Base-by-base conservation (phyloP, 169 alveolate species). In the Eimeria brunetti region DNA sequence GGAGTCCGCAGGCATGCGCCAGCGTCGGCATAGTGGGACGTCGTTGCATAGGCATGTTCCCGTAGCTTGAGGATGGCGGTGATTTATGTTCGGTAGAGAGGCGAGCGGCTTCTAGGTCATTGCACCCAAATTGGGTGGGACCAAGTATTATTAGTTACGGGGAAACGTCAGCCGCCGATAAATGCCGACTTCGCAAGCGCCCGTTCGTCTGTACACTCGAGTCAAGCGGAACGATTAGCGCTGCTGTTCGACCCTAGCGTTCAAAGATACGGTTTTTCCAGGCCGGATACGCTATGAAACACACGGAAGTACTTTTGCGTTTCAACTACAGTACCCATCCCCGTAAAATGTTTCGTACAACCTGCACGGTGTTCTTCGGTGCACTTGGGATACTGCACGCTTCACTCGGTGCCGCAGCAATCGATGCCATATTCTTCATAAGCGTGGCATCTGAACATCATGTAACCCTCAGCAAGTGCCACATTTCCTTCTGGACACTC, bases 371-470 rank as follows among this genome's bases (percentile, higher is more conserved):
- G 20, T 22, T 64, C 46, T 69, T 86, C 49, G 18, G 44, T 44
- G 81, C 81, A 38, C 56, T 62, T 14, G 38, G 24, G 75, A 36
- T 58, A 33, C 36, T 56, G 33, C 60, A 60, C n/a, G 56, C 27
- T 44, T 44, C 93, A 44, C 6, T 46, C 9, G 22, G 30, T 62
- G 84, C 46, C 9, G 81, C 84, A 24, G 73, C 91, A 41, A 86
- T 86, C 78, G 93, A 86, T 36, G 93, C 93, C 30, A 86, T 86
- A 41, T 86, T 86, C 69, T 86, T 86, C n/a, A 64, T 86, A 30
- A 86, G 81, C 38, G 81, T 86, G 33, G 80, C 93, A 18, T 36
- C 93, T 22, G 93, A 86, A 62, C 46, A 62, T 27, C 83, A 60
- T 22, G 49, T 86, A n/a, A 4, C 83, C 64, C 78, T 64, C 67